Percentiles rank a stretch among this genome's conserved stretches.
phyloP scores from a whole-genome alignment of 2,329 filamentous ascomycete species.

The Dothideomycetes sp. region DNA sequence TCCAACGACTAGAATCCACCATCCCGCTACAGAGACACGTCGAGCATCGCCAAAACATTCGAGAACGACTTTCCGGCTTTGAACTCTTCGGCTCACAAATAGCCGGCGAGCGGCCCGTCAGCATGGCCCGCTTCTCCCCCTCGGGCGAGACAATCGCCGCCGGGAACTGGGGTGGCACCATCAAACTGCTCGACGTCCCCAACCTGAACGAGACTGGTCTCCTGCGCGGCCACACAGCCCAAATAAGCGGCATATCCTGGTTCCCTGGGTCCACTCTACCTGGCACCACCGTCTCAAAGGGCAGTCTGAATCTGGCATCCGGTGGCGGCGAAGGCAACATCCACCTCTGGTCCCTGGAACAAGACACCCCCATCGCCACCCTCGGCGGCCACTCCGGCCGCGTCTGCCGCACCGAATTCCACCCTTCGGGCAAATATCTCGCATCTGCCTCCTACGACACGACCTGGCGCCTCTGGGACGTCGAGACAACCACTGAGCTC shows the following conservation, averaged over 20 bases:
- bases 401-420: slow-evolving; percentile 87
- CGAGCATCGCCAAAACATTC: slow-evolving; percentile 81
- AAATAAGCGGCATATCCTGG: slow-evolving; percentile 86
- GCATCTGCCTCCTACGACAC: slow-evolving; percentile 93
- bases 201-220: slow-evolving; percentile 66
- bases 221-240: slow-evolving; percentile 75
- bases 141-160: slow-evolving; percentile 74
- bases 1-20: slow-evolving; percentile 67
- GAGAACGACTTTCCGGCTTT: slow-evolving; percentile 69
- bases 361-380: slow-evolving; percentile 75
- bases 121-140: slow-evolving; percentile 84
- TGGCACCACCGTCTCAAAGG: slow-evolving; percentile 53
- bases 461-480: slow-evolving; percentile 94
- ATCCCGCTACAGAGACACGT: slow-evolving; percentile 85
- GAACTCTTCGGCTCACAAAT: slow-evolving; percentile 92
- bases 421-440: slow-evolving; percentile 80
- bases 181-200: slow-evolving; percentile 77
- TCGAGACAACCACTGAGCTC: slow-evolving; percentile 73
- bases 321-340: slow-evolving; percentile 82
- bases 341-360: slow-evolving; percentile 78
- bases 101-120: slow-evolving; percentile 79
- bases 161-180: slow-evolving; percentile 84
- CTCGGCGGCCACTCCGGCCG: slow-evolving; percentile 75
- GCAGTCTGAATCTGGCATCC: slow-evolving; percentile 75
- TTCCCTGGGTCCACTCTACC: slow-evolving; percentile 69